Base-by-base conservation (phyloP, 2,329 filamentous ascomycete species). In the Penicillium sp. region DNA sequence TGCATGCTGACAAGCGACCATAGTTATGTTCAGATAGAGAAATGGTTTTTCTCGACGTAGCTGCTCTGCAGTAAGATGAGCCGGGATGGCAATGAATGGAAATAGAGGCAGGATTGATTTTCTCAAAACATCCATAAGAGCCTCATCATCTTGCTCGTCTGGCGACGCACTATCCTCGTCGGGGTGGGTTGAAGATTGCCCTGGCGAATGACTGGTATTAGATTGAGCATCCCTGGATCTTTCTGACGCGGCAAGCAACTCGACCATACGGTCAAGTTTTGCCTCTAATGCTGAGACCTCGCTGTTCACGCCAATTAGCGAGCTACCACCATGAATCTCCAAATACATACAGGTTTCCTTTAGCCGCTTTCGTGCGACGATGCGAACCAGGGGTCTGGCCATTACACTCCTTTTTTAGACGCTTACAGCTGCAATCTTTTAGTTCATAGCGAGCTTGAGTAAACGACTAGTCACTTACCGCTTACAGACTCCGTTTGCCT, bases 251-350 rank as follows among this genome's bases (percentile, higher is more conserved):
- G 63, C 60, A 26, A 71, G 51, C 10, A 70, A 44, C 8, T 65
- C 62, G 13, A 65, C 63, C 52, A 71, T 68, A 6, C 61, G 63
- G 26, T 71, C 67, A 14, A 71, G 51, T 45, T 71, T 71, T 11
- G 59, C 60, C 46, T 71, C 66, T 3, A 71, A 44, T 16, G 61
- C 56, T 8, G 60, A 53, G 10, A 71, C 62, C 48, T 70, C 64
- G 42, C 67, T 69, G 33, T 3, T 16, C n/a, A 26, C 9, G 19
- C 9, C 3, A 5, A 13, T 42, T 42, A 42, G 39, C 10, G 19
- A 14, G 11, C 11, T 42, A 10, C 22, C 11, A 45, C 2, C 22
- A 48, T 57, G 11, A 35, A 19, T 31, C 14, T 33, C 43, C 9
- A 24, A 42, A 45, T 31, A 53, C 52, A 44, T 50, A 64, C 63